A percentile compares a stretch with the other conserved stretches of the same genome.
phyloP scores from a whole-genome alignment of 2,329 filamentous ascomycete species.

The Microthyrium microscopicum region DNA sequence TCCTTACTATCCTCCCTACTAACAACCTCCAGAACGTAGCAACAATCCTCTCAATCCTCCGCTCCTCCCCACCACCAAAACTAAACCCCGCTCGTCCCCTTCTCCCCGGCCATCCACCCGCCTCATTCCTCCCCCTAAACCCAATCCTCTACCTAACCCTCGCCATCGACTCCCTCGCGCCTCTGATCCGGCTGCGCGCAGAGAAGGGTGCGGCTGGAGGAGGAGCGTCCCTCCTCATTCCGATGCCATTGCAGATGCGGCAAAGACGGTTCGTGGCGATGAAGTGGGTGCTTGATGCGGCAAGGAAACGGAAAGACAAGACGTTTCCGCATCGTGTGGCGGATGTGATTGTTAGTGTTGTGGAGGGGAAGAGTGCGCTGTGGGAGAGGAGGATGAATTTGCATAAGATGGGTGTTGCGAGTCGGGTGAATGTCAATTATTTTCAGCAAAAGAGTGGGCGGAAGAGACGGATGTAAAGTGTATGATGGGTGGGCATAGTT shows the following conservation, averaged over 20 bases:
- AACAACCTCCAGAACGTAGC: slow-evolving; percentile 57
- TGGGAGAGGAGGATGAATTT: slow-evolving; percentile 69
- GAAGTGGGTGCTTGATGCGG: slow-evolving; percentile 76
- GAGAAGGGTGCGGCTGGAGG: slow-evolving; percentile 70
- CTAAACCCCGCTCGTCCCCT: slow-evolving; percentile 55
- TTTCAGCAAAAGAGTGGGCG: background rate
- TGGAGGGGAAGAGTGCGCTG: slow-evolving; percentile 66
- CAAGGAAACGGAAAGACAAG: slow-evolving; percentile 57
- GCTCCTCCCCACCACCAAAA: slow-evolving; percentile 65
- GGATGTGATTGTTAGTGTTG: slow-evolving; percentile 71
- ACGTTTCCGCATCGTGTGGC: slow-evolving; percentile 65
- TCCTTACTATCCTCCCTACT: background rate
- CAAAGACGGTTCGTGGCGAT: slow-evolving; percentile 67
- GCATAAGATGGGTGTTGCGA: slow-evolving; percentile 66
- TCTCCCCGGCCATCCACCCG: slow-evolving; percentile 59
- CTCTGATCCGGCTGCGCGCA: slow-evolving; percentile 63
- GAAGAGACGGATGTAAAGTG: background rate
- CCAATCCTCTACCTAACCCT: slow-evolving; percentile 78
- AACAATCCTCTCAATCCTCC: slow-evolving; percentile 64
- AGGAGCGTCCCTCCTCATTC: slow-evolving; percentile 68
- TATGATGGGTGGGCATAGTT: background rate
- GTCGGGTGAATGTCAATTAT: slow-evolving; percentile 58
- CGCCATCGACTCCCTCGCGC: slow-evolving; percentile 83
- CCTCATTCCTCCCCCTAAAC: slow-evolving; percentile 68
- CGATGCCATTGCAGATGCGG: slow-evolving; percentile 55